Evolutionary conservation across 306 rosid species (phyloP).

Genomic region (Heteromeles arbutifolia): DNA sequence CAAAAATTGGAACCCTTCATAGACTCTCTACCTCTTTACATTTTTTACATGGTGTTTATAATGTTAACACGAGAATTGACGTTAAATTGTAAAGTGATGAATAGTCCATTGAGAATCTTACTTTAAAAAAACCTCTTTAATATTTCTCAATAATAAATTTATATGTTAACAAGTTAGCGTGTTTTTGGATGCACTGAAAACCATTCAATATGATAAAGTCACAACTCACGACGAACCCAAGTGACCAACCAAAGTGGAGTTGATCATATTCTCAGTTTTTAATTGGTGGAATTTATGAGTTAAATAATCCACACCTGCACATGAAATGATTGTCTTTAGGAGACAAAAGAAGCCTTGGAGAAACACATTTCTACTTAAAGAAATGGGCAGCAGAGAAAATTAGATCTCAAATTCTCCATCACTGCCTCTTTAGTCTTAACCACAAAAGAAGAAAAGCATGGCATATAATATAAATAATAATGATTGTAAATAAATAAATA

Average conservation of each 20-base stretch:
- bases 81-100: too few species aligned
- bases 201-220: neutral
- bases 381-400: neutral
- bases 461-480: neutral
- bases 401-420: neutral
- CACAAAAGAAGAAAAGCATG: neutral
- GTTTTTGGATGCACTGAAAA: neutral
- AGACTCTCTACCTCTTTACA: too few species aligned
- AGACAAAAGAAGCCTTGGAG: neutral
- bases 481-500: neutral
- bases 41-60: too few species aligned
- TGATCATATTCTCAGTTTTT: neutral
- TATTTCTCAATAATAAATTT: too few species aligned
- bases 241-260: neutral
- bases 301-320: conserved; percentile 2
- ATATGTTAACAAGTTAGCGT: neutral
- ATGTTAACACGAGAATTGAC: too few species aligned
- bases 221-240: neutral
- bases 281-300: conserved; percentile 6
- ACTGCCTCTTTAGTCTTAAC: too few species aligned
- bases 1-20: too few species aligned
- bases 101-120: too few species aligned
- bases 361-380: neutral
- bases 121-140: too few species aligned
- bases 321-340: neutral